Evolutionary conservation across 192 early-diverging fungal genomes (phyloP).

Genomic region (Backusella tuberculispora): DNA sequence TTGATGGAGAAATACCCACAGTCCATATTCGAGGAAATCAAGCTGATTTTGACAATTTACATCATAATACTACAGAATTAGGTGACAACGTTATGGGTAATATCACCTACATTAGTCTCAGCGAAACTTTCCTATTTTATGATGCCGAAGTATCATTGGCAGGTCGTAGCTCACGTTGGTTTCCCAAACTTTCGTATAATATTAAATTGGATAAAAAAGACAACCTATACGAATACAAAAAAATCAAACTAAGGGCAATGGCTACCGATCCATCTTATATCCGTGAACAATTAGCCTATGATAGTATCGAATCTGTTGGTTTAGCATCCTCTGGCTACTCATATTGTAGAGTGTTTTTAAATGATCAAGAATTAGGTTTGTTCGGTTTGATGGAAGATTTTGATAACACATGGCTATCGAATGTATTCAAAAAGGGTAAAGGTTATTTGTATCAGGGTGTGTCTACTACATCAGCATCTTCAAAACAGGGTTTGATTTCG

Average conservation of each 20-base stretch:
- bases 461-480: neutral
- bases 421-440: conserved; percentile 12
- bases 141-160: neutral
- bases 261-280: conserved; percentile 28
- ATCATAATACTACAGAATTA: neutral
- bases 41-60: neutral
- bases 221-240: conserved; percentile 1
- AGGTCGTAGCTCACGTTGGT: conserved; percentile 16
- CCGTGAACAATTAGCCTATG: conserved; percentile 29
- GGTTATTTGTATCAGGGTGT: conserved; percentile 23
- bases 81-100: neutral
- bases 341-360: conserved; percentile 20
- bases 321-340: neutral
- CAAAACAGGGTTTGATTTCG: neutral
- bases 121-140: neutral
- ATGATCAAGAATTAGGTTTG: conserved; percentile 19
- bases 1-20: conserved; percentile 11
- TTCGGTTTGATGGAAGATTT: conserved; percentile 26
- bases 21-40: neutral
- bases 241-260: conserved; percentile 24
- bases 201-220: conserved; percentile 21
- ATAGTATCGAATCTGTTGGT: conserved; percentile 16
- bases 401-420: conserved; percentile 23
- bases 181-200: conserved; percentile 30
- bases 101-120: neutral